Conservation (phyloP, 228 moss, liverwort and hornwort species). For the Sphagnum fallax region DNA sequence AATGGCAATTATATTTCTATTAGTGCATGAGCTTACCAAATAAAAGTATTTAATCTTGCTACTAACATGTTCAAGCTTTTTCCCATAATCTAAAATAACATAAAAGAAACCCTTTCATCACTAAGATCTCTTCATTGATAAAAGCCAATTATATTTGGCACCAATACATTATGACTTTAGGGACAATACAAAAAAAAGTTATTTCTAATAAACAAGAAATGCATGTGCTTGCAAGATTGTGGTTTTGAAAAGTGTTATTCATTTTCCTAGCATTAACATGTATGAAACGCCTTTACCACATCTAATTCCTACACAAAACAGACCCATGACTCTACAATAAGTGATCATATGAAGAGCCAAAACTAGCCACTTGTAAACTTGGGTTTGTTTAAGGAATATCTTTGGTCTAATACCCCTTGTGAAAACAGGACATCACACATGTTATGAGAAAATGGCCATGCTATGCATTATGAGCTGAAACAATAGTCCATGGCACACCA, state of each 20-base stretch:
- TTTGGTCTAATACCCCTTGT: no score
- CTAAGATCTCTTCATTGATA: no score
- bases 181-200: no score
- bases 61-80: no score
- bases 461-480: slow-evolving; percentile 69
- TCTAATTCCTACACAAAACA: slow-evolving; percentile 57
- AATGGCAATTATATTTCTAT: no score
- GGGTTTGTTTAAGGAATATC: neutral
- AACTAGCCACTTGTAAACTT: neutral
- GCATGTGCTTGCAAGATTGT: slow-evolving; percentile 47
- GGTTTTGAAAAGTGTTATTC: slow-evolving; percentile 79
- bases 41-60: no score
- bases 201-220: no score
- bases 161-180: no score
- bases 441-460: slow-evolving; percentile 94
- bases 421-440: slow-evolving; percentile 7
- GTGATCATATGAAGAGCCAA: neutral
- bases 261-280: slow-evolving; percentile 82
- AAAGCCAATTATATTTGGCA: no score
- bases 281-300: slow-evolving; percentile 81
- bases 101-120: no score
- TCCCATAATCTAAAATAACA: no score
- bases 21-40: no score
- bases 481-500: slow-evolving; percentile 73
- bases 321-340: neutral